Evolutionary conservation across 805 yeast species (phyloP).

Genomic region (Nakazawaea sp.): DNA sequence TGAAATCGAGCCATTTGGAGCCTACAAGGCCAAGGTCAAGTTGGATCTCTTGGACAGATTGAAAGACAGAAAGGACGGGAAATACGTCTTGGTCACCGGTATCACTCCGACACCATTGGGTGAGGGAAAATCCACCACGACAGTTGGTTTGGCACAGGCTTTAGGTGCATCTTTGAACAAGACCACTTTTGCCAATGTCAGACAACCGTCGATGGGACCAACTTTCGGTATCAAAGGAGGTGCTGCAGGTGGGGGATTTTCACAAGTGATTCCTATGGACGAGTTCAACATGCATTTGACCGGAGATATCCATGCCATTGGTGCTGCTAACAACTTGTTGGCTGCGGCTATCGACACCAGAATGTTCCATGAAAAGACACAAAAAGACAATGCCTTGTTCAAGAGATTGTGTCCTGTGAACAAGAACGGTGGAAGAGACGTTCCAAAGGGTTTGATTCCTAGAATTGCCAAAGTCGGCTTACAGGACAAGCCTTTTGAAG

Average conservation of each 20-base stretch:
- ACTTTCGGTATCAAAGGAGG: slow-evolving; percentile 99
- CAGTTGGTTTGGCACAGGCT: slow-evolving; percentile 96
- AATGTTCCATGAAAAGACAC: slow-evolving; percentile 90
- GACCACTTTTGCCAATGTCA: slow-evolving; percentile 86
- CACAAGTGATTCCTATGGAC: slow-evolving; percentile 98
- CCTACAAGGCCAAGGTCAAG: slow-evolving; percentile 83
- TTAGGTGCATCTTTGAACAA: slow-evolving; percentile 82
- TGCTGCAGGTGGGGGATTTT: slow-evolving; percentile 98
- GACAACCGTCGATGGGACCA: slow-evolving; percentile 99
- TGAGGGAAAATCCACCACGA: slow-evolving; percentile 96
- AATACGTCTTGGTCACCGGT: slow-evolving; percentile 90
- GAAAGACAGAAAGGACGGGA: slow-evolving; percentile 57
- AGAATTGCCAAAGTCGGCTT: slow-evolving; percentile 82
- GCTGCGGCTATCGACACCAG: slow-evolving; percentile 98
- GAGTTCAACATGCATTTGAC: slow-evolving; percentile 97
- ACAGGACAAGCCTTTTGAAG: slow-evolving; percentile 70
- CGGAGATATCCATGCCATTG: slow-evolving; percentile 96
- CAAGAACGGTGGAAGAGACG: slow-evolving; percentile 65
- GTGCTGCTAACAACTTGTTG: slow-evolving; percentile 86
- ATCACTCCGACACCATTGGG: slow-evolving; percentile 98
- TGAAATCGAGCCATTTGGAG: slow-evolving; percentile 86
- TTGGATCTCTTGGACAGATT: slow-evolving; percentile 67
- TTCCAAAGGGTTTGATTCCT: slow-evolving; percentile 72
- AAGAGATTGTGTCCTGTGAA: slow-evolving; percentile 81
- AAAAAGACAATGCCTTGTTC: slow-evolving; percentile 70